Percentiles rank a stretch among this genome's conserved stretches.
phyloP scores from a whole-genome alignment of 148 eudicot species.

The Euryodendron excelsum region DNA sequence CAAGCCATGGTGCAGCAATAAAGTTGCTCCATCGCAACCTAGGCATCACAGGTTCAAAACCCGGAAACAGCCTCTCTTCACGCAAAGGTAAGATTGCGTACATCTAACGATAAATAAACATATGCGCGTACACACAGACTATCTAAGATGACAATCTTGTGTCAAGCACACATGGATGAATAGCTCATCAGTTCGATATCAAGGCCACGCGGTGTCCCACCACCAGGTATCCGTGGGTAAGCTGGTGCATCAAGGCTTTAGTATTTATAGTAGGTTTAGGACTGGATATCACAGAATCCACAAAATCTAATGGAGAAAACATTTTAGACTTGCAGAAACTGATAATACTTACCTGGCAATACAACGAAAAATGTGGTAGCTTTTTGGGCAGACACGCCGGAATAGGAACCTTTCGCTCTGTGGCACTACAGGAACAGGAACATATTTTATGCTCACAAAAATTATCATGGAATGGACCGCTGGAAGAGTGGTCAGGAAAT shows the following conservation, averaged over 20 bases:
- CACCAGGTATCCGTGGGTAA: not conserved
- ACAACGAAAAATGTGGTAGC: constrained; percentile 96
- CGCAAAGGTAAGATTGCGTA: no score
- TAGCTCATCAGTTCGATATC: not conserved
- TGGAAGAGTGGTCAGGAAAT: constrained; percentile 85
- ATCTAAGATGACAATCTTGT: not conserved
- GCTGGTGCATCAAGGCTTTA: not conserved
- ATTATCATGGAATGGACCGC: constrained; percentile 98
- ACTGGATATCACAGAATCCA: not conserved
- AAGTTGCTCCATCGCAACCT: no score
- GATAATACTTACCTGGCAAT: constrained; percentile 66
- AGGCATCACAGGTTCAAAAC: no score
- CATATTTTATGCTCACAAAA: constrained; percentile 90
- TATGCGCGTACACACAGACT: not conserved
- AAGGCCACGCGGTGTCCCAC: not conserved
- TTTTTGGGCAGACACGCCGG: constrained; percentile 86
- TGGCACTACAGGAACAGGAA: constrained; percentile 87
- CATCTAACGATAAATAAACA: not conserved
- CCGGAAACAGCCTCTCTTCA: no score
- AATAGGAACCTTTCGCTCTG: constrained; percentile 91
- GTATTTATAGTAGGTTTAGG: not conserved
- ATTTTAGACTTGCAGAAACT: constrained; percentile 6
- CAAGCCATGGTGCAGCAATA: no score
- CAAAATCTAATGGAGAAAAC: constrained; percentile 6
- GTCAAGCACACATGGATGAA: not conserved